These are phyloP conservation scores for Streptanthus diversifolius DNA, from an alignment of 345 rosid species.

Conservation along the genomic window DNA sequence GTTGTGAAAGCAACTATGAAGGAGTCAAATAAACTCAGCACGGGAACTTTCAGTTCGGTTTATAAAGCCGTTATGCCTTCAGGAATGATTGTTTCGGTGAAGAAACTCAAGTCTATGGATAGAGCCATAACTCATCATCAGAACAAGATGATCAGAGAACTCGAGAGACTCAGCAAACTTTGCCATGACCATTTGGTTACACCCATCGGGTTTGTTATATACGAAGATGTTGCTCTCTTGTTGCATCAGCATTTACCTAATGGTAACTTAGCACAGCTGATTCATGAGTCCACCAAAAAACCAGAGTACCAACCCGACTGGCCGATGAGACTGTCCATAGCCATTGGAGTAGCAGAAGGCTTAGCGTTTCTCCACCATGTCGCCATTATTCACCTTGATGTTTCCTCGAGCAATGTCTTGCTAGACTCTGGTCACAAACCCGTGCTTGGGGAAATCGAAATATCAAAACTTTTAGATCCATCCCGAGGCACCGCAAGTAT, in stretches of 20 bases:
- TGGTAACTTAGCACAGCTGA: constrained; percentile 76
- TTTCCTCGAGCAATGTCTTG: constrained; percentile 77
- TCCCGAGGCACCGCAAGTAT: constrained; percentile 81
- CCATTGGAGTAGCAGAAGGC: constrained; percentile 89
- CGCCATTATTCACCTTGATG: constrained; percentile 86
- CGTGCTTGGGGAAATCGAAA: constrained; percentile 81
- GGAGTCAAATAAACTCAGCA: constrained; percentile 75
- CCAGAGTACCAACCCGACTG: constrained; percentile 74
- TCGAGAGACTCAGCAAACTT: constrained; percentile 92
- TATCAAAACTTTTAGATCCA: constrained; percentile 81
- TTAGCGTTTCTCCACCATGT: constrained; percentile 88
- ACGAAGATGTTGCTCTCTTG: constrained; percentile 90
- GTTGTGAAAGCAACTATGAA: constrained; percentile 75
- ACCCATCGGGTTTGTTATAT: constrained; percentile 85
- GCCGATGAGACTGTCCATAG: constrained; percentile 82
- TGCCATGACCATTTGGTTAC: constrained; percentile 77
- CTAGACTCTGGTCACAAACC: constrained; percentile 73
- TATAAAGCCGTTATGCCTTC: constrained; percentile 96
- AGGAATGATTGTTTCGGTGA: constrained; percentile 71
- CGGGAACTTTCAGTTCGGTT: constrained; percentile 84
- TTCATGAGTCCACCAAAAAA: constrained; percentile 67
- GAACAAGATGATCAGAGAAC: constrained; percentile 93
- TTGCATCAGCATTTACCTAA: constrained; percentile 77
- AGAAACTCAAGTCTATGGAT: constrained; percentile 86
- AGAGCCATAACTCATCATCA: constrained; percentile 79